Conservation (phyloP, 441 rosid species). For the Erodium chrysanthum region DNA sequence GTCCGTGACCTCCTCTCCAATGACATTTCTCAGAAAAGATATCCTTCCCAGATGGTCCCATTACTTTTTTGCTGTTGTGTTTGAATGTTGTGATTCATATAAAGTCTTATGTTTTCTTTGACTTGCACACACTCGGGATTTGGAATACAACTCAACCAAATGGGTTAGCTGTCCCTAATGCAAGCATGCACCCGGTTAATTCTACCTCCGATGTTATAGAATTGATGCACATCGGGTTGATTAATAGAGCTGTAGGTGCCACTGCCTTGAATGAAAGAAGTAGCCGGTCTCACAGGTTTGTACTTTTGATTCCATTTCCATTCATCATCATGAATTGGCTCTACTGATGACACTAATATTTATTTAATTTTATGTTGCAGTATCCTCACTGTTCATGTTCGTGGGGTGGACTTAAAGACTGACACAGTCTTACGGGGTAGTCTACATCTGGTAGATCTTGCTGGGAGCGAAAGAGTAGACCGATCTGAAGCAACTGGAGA, state of each 20-base stretch:
- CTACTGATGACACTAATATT: conserved; percentile 11
- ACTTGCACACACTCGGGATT: conserved; percentile 89
- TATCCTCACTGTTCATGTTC: conserved; percentile 13
- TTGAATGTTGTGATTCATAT: neutral
- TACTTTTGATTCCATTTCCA: neutral
- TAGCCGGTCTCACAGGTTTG: conserved; percentile 87
- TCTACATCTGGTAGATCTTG: conserved; percentile 87
- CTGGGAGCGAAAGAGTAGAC: conserved; percentile 93
- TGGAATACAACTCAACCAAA: conserved; percentile 61
- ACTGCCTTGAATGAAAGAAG: conserved; percentile 95
- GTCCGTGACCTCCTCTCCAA: conserved; percentile 47
- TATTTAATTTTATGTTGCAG: conserved; percentile 5
- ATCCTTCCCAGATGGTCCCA: too few species aligned
- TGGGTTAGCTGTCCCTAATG: conserved; percentile 95
- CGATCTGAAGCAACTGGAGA: conserved; percentile 75
- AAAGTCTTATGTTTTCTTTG: conserved; percentile 37
- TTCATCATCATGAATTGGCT: neutral
- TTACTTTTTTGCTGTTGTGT: too few species aligned
- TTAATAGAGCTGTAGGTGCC: conserved; percentile 81
- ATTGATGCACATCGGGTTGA: conserved; percentile 67
- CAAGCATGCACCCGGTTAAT: conserved; percentile 71
- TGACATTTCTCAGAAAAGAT: conserved; percentile 44
- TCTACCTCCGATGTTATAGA: conserved; percentile 74
- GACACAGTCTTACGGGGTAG: conserved; percentile 63
- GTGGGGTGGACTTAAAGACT: conserved; percentile 57